Evolutionary conservation across 192 early-diverging fungal species (phyloP), one percentile per base, ranked within the genome.

Genomic region (Gigaspora rosea): DNA sequence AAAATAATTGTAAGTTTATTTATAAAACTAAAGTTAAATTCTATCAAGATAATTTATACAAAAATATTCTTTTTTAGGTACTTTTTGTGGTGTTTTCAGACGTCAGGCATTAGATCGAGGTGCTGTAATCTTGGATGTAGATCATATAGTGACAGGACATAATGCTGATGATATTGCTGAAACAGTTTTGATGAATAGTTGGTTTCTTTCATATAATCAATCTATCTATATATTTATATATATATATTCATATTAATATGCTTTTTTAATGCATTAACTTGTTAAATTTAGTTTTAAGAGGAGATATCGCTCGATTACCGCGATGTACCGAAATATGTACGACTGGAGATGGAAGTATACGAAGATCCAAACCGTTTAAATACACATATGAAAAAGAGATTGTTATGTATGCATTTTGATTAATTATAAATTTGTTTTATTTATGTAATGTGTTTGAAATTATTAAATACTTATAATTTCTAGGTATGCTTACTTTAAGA

Each of bases 351-450:
- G 87, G 83, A 10, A 88, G 88, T 48, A 92, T 95, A 57, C 86
- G 88, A 54, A 86, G 97, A 57, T 97, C 95, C 12, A 99, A 99
- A 85, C 97, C 97, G 0, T 97, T 99, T 86, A 99, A 97, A 80
- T 97, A 98, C 82, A 96, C 96, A 0, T 99, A 99, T 75, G 97
- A 99, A 82, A 99, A 99, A 84, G 97, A 99, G 77, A 99, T 99
- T 78, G 97, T 99, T 78, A 97, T 99, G 96, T 85, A 35, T n/a
- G 50, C 52, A 13, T 5, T 41, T 27, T 27, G 27, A 27, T 27
- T 32, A 20, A 32, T 18, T 22, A 16, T 51, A 11, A n/a, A 11
- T 57, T 35, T 8, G 7, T 13, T 63, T 33, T 41, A 33, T 35
- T 33, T 32, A 63, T 32, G 16, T 11, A 8, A 27, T 56, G 9